These are phyloP conservation scores for Pyrus pyrifolia DNA, from an alignment of 306 rosid species.

Conservation along the genomic window DNA sequence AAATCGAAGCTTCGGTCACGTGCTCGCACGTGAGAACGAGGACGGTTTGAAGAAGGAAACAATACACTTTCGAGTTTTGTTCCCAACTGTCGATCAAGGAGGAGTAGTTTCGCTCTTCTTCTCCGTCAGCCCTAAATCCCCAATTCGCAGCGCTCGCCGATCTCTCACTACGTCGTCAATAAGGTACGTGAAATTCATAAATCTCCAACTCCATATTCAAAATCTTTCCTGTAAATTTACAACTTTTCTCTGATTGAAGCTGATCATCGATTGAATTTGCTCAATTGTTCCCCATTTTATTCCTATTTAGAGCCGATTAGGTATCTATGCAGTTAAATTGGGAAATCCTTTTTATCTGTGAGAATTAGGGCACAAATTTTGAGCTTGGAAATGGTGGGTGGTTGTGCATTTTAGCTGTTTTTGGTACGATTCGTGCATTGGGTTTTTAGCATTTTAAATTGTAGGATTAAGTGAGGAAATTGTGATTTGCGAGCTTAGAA, in stretches of 20 bases:
- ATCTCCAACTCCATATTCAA: neutral
- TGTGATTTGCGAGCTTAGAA: neutral
- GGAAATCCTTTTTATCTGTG: neutral
- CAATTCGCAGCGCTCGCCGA: slow-evolving; percentile 2
- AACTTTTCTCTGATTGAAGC: neutral
- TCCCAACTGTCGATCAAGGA: slow-evolving; percentile 1
- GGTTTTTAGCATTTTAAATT: neutral
- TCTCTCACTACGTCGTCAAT: neutral
- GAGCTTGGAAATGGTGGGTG: slow-evolving; percentile 4
- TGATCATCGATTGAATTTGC: slow-evolving; percentile 1
- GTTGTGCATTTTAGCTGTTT: neutral
- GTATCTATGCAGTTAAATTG: neutral
- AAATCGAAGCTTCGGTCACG: neutral
- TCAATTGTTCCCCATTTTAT: neutral
- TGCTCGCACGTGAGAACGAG: neutral
- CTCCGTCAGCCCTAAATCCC: slow-evolving; percentile 4
- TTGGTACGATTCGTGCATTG: neutral
- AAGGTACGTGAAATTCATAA: neutral
- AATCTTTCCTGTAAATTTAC: neutral
- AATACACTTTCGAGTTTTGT: neutral
- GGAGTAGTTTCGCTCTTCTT: neutral
- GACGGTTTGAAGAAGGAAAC: neutral
- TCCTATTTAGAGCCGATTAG: neutral
- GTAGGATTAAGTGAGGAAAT: neutral
- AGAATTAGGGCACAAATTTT: neutral